A percentile compares a stretch with the other conserved stretches of the same genome.
These are phyloP conservation scores for Arthrobotrys entomopaga DNA, from an alignment of 2,329 filamentous ascomycete genomes.

Conservation along the genomic window DNA sequence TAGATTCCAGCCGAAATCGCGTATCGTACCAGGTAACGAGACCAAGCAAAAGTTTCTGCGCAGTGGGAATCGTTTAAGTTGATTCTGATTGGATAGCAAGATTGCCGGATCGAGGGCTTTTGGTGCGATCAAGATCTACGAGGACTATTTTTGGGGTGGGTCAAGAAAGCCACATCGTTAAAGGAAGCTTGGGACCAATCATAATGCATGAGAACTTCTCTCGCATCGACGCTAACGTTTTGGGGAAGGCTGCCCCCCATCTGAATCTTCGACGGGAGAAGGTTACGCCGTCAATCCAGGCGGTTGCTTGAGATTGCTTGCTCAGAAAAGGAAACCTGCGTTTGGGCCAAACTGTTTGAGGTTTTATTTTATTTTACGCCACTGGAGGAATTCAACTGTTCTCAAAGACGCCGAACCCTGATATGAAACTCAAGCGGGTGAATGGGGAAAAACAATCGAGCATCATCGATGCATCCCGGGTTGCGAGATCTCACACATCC, in stretches of 20 bases:
- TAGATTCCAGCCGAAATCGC: slow-evolving; percentile 49
- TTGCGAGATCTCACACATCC: slow-evolving; percentile 19
- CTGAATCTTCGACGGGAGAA: slow-evolving; percentile 39
- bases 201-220: slow-evolving; percentile 28
- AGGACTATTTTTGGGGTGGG: slow-evolving; percentile 53
- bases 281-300: slow-evolving; percentile 30
- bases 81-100: slow-evolving; percentile 34
- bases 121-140: slow-evolving; percentile 52
- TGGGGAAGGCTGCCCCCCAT: slow-evolving; percentile 35
- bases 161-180: slow-evolving; percentile 22
- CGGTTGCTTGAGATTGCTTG: slow-evolving; percentile 31
- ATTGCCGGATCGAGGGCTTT: slow-evolving; percentile 48
- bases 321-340: slow-evolving; percentile 35
- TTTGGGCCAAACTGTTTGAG: slow-evolving; percentile 15
- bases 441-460: slow-evolving; percentile 17
- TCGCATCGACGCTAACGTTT: slow-evolving; percentile 32
- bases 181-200: slow-evolving; percentile 45
- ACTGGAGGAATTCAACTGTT: slow-evolving; percentile 8
- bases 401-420: not conserved
- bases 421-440: slow-evolving; percentile 19
- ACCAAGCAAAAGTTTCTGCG: slow-evolving; percentile 25
- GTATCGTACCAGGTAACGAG: slow-evolving; percentile 35
- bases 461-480: not conserved
- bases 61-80: not conserved
- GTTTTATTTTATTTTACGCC: slow-evolving; percentile 19